A percentile compares a stretch with the other conserved stretches of the same genome.
Conservation (phyloP, 352 stramenopile genomes). For the Pythium brassicae region DNA sequence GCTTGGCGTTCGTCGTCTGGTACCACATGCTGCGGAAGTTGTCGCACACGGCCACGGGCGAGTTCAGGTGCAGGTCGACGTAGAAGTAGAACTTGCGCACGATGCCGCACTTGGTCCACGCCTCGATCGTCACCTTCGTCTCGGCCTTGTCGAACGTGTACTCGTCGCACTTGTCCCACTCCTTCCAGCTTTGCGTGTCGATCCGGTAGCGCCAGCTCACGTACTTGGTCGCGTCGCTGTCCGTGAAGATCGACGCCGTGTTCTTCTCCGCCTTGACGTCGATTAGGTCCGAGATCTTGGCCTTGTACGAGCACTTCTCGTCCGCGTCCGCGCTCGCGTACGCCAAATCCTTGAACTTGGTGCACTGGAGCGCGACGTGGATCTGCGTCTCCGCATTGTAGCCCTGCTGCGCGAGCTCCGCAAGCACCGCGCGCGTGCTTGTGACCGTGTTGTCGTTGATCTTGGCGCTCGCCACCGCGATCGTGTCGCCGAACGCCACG, state of each 20-base stretch:
- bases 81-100: conserved; percentile 42
- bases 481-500: conserved; percentile 34
- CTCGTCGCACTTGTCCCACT: not conserved
- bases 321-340: conserved; percentile 9
- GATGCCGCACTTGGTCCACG: conserved; percentile 52
- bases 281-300: conserved; percentile 29
- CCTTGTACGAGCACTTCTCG: conserved; percentile 24
- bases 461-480: conserved; percentile 27
- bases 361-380: conserved; percentile 54
- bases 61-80: conserved; percentile 49
- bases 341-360: conserved; percentile 4
- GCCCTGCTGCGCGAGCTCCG: conserved; percentile 23
- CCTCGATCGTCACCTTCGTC: conserved; percentile 52
- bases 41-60: conserved; percentile 39
- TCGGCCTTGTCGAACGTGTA: conserved; percentile 2
- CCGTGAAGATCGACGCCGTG: conserved; percentile 6
- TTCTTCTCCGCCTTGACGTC: conserved; percentile 21
- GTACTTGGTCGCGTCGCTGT: conserved; percentile 22
- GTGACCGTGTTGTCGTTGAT: conserved; percentile 21
- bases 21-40: conserved; percentile 69
- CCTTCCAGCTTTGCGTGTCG: not conserved
- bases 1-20: conserved; percentile 28
- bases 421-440: conserved; percentile 32
- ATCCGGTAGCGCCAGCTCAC: conserved; percentile 65
- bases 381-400: conserved; percentile 58